Percentiles rank a stretch among this genome's conserved stretches.
Conservation (phyloP, 2,329 filamentous ascomycete genomes). For the Chaetomiaceae sp. region DNA sequence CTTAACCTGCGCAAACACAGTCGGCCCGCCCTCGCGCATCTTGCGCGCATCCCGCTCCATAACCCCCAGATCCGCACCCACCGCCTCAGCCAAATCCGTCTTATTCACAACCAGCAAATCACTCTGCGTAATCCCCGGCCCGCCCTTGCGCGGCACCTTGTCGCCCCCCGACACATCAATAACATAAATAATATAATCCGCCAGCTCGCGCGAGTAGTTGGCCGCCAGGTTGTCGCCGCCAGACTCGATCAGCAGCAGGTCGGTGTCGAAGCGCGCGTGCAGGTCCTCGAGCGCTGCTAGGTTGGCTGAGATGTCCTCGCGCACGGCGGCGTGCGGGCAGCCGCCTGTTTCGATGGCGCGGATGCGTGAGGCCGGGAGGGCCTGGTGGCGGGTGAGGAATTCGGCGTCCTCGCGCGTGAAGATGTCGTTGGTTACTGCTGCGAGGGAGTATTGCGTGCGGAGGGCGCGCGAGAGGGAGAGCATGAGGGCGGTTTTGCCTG, state of each 20-base stretch:
- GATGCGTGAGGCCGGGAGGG: constrained; percentile 78
- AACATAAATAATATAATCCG: constrained; percentile 97
- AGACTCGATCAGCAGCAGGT: constrained; percentile 88
- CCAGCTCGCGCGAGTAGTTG: constrained; percentile 91
- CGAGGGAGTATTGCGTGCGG: constrained; percentile 75
- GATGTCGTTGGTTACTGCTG: constrained; percentile 97
- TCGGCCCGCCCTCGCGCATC: constrained; percentile 93
- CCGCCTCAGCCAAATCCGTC: constrained; percentile 84
- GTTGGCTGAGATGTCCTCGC: constrained; percentile 94
- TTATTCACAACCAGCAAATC: constrained; percentile 95
- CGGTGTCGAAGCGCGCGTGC: constrained; percentile 71
- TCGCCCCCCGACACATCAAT: constrained; percentile 96
- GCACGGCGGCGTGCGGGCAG: constrained; percentile 93
- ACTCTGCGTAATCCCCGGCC: constrained; percentile 93
- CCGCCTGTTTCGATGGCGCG: constrained; percentile 96
- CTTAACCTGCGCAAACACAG: constrained; percentile 97
- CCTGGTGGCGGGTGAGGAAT: constrained; percentile 83
- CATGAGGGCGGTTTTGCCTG: constrained; percentile 97
- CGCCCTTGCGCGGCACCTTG: constrained; percentile 93
- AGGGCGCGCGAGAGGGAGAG: constrained; percentile 83
- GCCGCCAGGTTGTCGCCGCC: constrained; percentile 96
- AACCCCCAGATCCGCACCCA: constrained; percentile 83
- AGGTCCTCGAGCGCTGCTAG: constrained; percentile 87
- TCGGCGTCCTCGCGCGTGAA: constrained; percentile 98
- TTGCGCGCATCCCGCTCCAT: constrained; percentile 94